Conservation (phyloP, 305 asterid genomes). For the Fraxinus baroniana region DNA sequence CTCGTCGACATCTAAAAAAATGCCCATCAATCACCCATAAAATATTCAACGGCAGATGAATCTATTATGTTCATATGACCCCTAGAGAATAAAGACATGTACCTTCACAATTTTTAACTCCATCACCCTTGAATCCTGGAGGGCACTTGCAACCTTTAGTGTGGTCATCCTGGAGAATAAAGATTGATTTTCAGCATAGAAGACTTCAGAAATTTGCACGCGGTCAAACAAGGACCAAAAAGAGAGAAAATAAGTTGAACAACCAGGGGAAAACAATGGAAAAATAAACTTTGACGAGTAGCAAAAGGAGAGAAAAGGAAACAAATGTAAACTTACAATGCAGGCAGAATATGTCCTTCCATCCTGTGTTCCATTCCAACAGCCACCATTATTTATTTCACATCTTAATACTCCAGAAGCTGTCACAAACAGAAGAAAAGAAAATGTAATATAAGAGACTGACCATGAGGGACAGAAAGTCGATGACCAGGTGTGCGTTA, state of each 20-base stretch:
- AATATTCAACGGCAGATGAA: neutral
- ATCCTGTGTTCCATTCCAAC: constrained; percentile 67
- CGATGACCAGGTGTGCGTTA: neutral
- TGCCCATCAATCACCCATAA: neutral
- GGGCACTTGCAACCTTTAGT: constrained; percentile 94
- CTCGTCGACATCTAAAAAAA: constrained; percentile 66
- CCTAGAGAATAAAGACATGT: constrained; percentile 8
- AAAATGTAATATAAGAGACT: neutral
- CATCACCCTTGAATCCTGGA: constrained; percentile 92
- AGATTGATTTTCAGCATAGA: neutral
- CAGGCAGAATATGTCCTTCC: constrained; percentile 76
- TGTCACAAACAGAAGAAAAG: constrained; percentile 30
- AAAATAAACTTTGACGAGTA: neutral
- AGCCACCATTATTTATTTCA: constrained; percentile 79
- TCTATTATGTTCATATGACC: neutral
- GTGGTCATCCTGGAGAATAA: constrained; percentile 62
- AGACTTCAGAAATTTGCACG: neutral
- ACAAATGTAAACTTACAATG: constrained; percentile 46
- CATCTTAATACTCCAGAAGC: constrained; percentile 87
- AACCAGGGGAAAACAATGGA: neutral
- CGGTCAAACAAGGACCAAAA: constrained; percentile 4
- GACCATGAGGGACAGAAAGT: neutral
- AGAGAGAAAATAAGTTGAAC: neutral
- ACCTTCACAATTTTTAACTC: constrained; percentile 86
- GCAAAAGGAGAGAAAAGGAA: neutral